These are phyloP conservation scores for Atkinsonella texensis DNA, from an alignment of 2,329 filamentous ascomycete genomes.

Conservation along the genomic window DNA sequence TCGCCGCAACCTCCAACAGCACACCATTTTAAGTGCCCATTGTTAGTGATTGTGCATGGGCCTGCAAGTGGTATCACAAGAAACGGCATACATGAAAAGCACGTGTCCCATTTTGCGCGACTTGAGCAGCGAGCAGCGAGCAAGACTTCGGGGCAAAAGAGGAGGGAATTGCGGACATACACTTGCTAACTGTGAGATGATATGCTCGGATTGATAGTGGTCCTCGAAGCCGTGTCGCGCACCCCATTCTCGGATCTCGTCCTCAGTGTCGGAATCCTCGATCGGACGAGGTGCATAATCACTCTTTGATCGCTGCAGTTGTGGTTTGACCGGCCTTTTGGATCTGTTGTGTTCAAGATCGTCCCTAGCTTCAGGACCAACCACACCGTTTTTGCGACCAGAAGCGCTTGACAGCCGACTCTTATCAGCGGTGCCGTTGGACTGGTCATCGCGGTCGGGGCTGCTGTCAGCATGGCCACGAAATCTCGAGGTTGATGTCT, in stretches of 20 bases:
- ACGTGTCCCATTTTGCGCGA: conserved; percentile 6
- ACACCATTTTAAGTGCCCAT: not conserved
- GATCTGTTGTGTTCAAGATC: conserved; percentile 24
- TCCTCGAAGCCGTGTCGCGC: conserved; percentile 83
- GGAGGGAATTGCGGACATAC: conserved; percentile 34
- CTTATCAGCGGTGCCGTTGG: conserved; percentile 17
- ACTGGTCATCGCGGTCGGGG: conserved; percentile 17
- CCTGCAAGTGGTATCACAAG: conserved; percentile 4
- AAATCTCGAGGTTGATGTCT: conserved; percentile 18
- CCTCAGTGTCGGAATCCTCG: conserved; percentile 27
- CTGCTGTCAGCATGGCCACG: conserved; percentile 16
- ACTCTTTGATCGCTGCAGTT: conserved; percentile 45
- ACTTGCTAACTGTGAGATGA: conserved; percentile 71
- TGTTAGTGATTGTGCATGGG: not conserved
- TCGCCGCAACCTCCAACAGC: not conserved
- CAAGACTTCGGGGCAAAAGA: not conserved
- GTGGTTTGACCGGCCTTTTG: conserved; percentile 33
- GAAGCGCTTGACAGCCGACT: conserved; percentile 35
- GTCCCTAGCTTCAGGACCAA: conserved; percentile 15
- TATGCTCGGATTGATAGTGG: conserved; percentile 82
- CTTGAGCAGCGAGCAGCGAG: not conserved
- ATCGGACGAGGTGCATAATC: conserved; percentile 35
- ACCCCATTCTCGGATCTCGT: conserved; percentile 40
- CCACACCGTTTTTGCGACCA: conserved; percentile 26
- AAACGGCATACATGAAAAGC: not conserved